These are phyloP conservation scores for Trichoderma gracile DNA, from an alignment of 2,329 filamentous ascomycete genomes.

Conservation along the genomic window DNA sequence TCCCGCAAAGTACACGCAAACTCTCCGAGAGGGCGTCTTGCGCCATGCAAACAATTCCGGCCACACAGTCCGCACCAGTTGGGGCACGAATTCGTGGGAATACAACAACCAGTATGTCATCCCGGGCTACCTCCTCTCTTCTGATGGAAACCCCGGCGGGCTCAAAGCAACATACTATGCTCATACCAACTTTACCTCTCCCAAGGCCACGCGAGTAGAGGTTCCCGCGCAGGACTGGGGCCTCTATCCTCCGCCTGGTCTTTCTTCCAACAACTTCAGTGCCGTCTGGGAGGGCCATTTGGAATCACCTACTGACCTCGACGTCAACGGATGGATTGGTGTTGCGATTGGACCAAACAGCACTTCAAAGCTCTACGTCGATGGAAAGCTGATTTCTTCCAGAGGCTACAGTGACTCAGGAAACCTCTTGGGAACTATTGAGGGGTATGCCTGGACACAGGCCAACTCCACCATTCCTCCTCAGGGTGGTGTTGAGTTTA, in stretches of 20 bases:
- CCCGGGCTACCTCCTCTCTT: constrained; percentile 16
- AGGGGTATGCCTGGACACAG: constrained; percentile 12
- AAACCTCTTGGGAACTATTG: constrained; percentile 13
- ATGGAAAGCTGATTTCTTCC: constrained; percentile 13
- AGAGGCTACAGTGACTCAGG: constrained; percentile 1
- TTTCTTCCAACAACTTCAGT: constrained; percentile 24
- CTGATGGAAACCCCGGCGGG: constrained; percentile 4
- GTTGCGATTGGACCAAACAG: constrained; percentile 24
- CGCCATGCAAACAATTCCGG: constrained; percentile 7
- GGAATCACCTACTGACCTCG: constrained; percentile 7
- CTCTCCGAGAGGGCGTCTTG: constrained; percentile 12
- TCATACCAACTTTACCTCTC: constrained; percentile 6
- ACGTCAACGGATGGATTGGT: constrained; percentile 23
- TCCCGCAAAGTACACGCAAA: constrained; percentile 16
- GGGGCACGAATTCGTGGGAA: constrained; percentile 25
- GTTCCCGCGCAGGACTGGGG: constrained; percentile 22
- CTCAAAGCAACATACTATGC: constrained; percentile 21
- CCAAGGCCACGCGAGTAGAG: not conserved
- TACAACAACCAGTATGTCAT: constrained; percentile 25
- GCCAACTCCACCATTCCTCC: constrained; percentile 6
- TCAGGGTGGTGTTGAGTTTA: constrained; percentile 13
- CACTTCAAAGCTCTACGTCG: constrained; percentile 20
- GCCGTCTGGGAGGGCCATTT: constrained; percentile 22
- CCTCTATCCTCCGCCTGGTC: constrained; percentile 17
- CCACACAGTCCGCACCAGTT: constrained; percentile 7